Base-by-base conservation (phyloP, 2,329 filamentous ascomycete genomes). In the Trichoderma sp. region DNA sequence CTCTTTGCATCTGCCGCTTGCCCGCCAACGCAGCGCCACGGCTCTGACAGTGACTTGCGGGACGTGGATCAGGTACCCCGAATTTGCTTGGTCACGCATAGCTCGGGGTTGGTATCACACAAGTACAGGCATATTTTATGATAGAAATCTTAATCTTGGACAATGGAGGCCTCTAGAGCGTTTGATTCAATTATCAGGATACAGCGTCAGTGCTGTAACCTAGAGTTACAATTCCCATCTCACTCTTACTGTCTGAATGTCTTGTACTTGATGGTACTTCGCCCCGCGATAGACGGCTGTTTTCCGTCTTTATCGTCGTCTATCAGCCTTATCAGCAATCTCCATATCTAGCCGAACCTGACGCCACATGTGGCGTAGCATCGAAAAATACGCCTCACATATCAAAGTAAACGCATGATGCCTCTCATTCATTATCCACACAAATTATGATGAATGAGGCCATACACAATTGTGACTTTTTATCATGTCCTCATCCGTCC, bases 401-500 rank as follows among this genome's bases (percentile, higher is more conserved):
- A 4, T 6, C 41, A n/a, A n/a, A 7, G 12, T 31, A n/a, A 38
- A 35, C n/a, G 35, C 69, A 33, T 65, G 21, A 31, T 18, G 45
- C 27, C 38, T 24, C 27, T 35, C 29, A n/a, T 64, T 53, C 27
- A n/a, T 16, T 2, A 35, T 56, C 38, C 3, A 45, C 24, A 21
- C 7, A n/a, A 38, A 50, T 62, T n/a, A 60, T 66, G 45, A 66
- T 71, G 60, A 66, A 38, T 63, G 33, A 45, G 35, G 27, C 14
- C 53, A 6, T 27, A 56, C 41, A 18, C 50, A 3, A n/a, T 33
- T 66, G 60, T 62, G 18, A 18, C 59, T 59, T 27, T 67, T 64
- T 38, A 72, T 41, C n/a, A 78, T 78, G 77, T 68, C 75, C 62
- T 63, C 75, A 56, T 31, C 68, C 63, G 60, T 53, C 59, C 38